Evolutionary conservation across 225 moss, liverwort and hornwort genomes (phyloP).

Genomic region (Marchantia polymorpha): DNA sequence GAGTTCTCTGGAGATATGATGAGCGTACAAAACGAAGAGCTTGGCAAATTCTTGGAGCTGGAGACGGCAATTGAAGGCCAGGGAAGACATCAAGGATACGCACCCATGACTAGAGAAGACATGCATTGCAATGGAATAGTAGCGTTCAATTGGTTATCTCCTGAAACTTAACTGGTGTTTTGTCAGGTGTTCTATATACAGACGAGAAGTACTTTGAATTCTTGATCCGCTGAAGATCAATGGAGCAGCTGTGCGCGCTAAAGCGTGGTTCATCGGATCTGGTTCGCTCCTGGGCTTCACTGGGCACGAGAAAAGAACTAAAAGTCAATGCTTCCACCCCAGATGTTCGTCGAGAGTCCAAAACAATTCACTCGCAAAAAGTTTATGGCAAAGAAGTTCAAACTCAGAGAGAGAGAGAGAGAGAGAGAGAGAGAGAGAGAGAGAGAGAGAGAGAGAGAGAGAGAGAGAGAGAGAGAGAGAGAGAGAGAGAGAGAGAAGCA

Average conservation of each 20-base stretch:
- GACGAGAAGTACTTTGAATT: constrained; percentile 54
- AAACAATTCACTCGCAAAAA: too few species aligned
- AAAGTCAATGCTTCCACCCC: background rate
- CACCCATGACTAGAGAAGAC: too few species aligned
- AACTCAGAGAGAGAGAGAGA: background rate
- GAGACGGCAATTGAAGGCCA: too few species aligned
- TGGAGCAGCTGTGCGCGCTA: constrained; percentile 46
- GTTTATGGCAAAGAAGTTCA: too few species aligned
- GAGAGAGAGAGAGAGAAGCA: background rate
- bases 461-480: background rate
- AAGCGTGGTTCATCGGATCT: constrained; percentile 37
- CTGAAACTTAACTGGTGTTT: constrained; percentile 32
- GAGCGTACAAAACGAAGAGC: background rate
- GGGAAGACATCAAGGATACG: too few species aligned
- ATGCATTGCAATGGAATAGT: background rate
- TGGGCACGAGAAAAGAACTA: constrained; percentile 17
- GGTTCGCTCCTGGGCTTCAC: constrained; percentile 57
- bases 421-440: background rate
- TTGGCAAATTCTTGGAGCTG: background rate
- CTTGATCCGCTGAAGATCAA: constrained; percentile 64
- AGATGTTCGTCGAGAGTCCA: too few species aligned
- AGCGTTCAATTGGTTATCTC: background rate
- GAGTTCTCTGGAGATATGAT: background rate
- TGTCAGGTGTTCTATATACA: constrained; percentile 39
- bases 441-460: background rate